Evolutionary conservation across 73 alveolate genomes (phyloP), one percentile per base, ranked within the genome.

Genomic region (Paraurostyla sp.): DNA sequence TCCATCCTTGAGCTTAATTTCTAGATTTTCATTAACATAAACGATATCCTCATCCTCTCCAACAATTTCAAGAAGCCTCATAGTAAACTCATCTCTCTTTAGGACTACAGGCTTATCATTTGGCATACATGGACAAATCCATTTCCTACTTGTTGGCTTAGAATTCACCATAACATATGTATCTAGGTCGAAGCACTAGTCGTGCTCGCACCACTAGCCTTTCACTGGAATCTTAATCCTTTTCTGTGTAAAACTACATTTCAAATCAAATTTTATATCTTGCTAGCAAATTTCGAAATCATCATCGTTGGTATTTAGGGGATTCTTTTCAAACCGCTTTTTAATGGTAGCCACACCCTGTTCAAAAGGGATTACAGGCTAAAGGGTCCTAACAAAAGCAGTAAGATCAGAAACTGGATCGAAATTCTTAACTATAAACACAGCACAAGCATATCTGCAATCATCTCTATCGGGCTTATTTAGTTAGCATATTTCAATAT

Each of bases 141-240:
- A 78, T 54, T 42, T 27, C 2, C 89, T 11, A 35, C 69, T 51
- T 42, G 76, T 29, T 0, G 69, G 76, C 22, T 51, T 78, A 16
- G 54, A 23, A 33, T 78, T 78, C 50, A 52, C 35, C 0, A 18
- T 40, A 1, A 54, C 40, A 51, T 52, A 78, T 32, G 27, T 54
- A 1, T 78, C 89, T 35, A 78, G 29, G 33, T 78, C 89, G 35
- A 78, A 78, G 62, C 89, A 78, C 16, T 7, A 18, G 16, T 43
- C 60, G 33, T 78, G 89, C 62, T 49, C 76, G 59, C 89, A 78
- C 76, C 76, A 78, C 40, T 78, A 27, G 11, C 89, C 89, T 51
- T 78, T 78, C 29, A 78, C 78, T 29, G 89, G 89, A 2, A 52
- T 51, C 7, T 51, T 51, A 0, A 78, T 49, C 60, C 40, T 78